Base-by-base conservation (phyloP, 352 stramenopile genomes). In the Phytophthora sansomeana region DNA sequence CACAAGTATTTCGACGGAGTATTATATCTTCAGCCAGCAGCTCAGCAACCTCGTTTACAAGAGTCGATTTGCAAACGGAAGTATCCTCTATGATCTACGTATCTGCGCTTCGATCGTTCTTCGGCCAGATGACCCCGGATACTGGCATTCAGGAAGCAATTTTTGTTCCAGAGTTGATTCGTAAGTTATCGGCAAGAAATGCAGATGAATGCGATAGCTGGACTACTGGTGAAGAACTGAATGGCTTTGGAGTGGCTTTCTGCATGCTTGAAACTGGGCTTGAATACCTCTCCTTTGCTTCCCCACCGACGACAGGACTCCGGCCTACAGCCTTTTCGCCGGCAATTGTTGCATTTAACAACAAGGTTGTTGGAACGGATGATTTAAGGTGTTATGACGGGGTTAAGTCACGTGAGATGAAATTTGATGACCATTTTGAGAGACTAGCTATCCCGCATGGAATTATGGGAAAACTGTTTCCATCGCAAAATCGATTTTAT, bases 231-330 rank as follows among this genome's bases (percentile, higher is more conserved):
- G 68, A 72, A 19, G 80, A 80, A 26, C 58, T 88, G 13, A 79
- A 77, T 56, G 81, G 81, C 8, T 90, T 87, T 51, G 81, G 81
- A 7, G 67, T 90, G 13, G 48, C 69, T 21, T 90, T 88, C 41
- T 82, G 72, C 19, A 72, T 78, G 46, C 73, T 78, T 46, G 79
- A 90, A 49, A 57, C 38, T 49, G 52, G 60, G 24, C 38, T 66
- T 2, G 66, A 71, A 4, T 52, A 61, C 38, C 55, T 75, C 46
- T 76, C 64, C 39, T 54, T 39, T 43, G 55, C 57, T 49, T 83
- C 67, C 47, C 28, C 72, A 53, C 36, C 38, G n/a, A 51, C 50
- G 28, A 63, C 60, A 53, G 48, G 76, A 26, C 28, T 73, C 5
- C 63, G 59, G 30, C 54, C 69, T 26, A 5, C 33, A 43, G 38